Base-by-base conservation (phyloP, 768 basidiomycete species). In the Phlebiopsis gigantea region DNA sequence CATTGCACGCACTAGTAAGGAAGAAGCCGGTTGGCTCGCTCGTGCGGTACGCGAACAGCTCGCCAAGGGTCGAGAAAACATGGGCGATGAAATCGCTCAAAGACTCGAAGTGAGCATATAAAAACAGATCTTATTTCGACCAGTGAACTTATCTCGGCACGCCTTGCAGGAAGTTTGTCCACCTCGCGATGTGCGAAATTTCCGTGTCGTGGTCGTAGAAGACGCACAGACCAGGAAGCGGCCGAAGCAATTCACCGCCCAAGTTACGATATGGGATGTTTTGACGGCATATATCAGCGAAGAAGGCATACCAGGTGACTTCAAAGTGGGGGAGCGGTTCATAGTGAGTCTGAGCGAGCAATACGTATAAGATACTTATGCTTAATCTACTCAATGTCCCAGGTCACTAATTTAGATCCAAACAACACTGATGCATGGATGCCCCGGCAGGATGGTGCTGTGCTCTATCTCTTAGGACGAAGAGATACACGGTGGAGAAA, bases 241-340 rank as follows among this genome's bases (percentile, higher is more conserved):
- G 51, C 76, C 78, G 0, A 73, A 80, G 7, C 73, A 79, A 57
- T 79, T 90, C 49, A 76, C 72, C 1, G 93, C 85, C 0, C 88
- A 90, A 66, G 62, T 98, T 53, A 94, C 88, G 0, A 79, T 95
- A 3, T 94, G 91, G 91, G 90, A 95, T 63, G 85, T 81, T 2
- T 71, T 81, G 3, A 73, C 72, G 12, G 57, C 88, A 25, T 73
- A 71, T 0, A 63, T 75, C n/a, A 72, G 73, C 22, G 85, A 88
- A 59, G 80, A 76, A 4, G 74, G 69, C n/a, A 65, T 68, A 53
- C 65, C 77, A 49, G 76, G 83, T 30, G 58, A 73, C 4, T 82
- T 95, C 59, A 70, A 74, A 44, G 76, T 77, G 28, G 88, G 90
- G 1, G 81, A 87, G 65, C 72, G 82, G 54, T 94, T 85, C 65